These are phyloP conservation scores for Yamadazyma akitaensis DNA, from an alignment of 805 yeast genomes.

Conservation along the genomic window DNA sequence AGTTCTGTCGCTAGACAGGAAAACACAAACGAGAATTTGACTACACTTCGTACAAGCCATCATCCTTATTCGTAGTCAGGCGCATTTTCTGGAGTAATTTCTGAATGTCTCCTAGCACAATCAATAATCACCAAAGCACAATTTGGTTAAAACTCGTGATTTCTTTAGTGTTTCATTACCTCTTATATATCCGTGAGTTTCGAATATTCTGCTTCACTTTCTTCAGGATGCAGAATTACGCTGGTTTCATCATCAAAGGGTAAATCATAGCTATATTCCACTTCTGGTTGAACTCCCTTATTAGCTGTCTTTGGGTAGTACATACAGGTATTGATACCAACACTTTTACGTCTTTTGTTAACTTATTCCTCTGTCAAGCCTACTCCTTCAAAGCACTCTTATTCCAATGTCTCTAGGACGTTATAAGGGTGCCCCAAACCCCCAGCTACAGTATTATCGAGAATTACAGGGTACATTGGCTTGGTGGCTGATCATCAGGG, in stretches of 20 bases:
- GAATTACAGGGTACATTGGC: constrained; percentile 84
- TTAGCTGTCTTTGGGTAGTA: constrained; percentile 36
- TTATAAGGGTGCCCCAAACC: constrained; percentile 85
- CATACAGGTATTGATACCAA: constrained; percentile 70
- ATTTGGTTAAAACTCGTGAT: constrained; percentile 81
- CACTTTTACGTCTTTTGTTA: constrained; percentile 38
- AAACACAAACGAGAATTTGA: too few relatives aligned
- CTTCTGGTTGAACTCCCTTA: constrained; percentile 83
- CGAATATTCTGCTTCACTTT: constrained; percentile 70
- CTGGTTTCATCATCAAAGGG: constrained; percentile 42
- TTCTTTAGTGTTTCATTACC: constrained; percentile 45
- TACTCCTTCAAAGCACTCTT: constrained; percentile 91
- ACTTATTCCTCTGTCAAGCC: constrained; percentile 59
- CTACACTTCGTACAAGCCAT: too few relatives aligned
- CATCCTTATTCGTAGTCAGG: too few relatives aligned
- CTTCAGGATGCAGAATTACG: constrained; percentile 45
- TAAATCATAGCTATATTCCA: constrained; percentile 77
- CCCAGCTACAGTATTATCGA: constrained; percentile 94
- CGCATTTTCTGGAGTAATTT: constrained; percentile 62
- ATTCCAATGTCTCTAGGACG: constrained; percentile 68
- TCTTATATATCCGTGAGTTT: constrained; percentile 58
- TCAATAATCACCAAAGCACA: constrained; percentile 79
- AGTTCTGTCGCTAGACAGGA: too few relatives aligned
- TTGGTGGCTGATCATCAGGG: constrained; percentile 77
- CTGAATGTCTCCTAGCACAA: constrained; percentile 80